Evolutionary conservation across 2,329 filamentous ascomycete species (phyloP).

Genomic region (Huntiella bhutanensis): DNA sequence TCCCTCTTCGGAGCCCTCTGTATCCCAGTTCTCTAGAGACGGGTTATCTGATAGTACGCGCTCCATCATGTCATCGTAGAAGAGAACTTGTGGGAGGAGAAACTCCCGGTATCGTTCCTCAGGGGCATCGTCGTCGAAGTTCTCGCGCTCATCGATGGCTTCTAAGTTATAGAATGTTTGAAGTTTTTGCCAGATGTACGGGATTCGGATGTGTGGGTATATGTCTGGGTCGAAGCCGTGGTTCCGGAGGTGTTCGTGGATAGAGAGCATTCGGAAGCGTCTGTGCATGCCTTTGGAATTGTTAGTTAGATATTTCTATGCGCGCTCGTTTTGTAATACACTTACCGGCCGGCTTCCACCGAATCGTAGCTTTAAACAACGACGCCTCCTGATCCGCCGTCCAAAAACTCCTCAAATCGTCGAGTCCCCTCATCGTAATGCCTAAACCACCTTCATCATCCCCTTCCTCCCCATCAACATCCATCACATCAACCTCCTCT

Average conservation of each 20-base stretch:
- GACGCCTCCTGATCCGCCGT: conserved; percentile 90
- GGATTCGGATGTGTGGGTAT: conserved; percentile 65
- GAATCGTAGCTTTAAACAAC: conserved; percentile 78
- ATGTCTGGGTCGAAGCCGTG: conserved; percentile 58
- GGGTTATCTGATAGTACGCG: conserved; percentile 16
- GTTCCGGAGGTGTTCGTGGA: conserved; percentile 60
- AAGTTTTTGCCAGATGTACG: conserved; percentile 82
- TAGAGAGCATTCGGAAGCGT: conserved; percentile 79
- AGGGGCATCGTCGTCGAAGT: conserved; percentile 40
- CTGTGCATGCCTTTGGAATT: conserved; percentile 60
- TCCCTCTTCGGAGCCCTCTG: background rate
- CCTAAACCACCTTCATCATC: conserved; percentile 28
- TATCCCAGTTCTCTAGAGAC: conserved; percentile 4
- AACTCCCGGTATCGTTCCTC: conserved; percentile 48
- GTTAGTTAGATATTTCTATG: background rate
- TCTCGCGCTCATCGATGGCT: conserved; percentile 68
- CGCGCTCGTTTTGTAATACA: background rate
- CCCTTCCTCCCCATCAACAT: conserved; percentile 37
- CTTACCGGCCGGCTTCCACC: conserved; percentile 86
- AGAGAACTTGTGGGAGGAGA: conserved; percentile 32
- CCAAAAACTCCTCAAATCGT: conserved; percentile 47
- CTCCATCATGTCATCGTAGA: conserved; percentile 23
- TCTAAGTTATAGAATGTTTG: conserved; percentile 67
- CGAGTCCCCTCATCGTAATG: conserved; percentile 34
- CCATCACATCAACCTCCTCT: conserved; percentile 43